phyloP scores from a whole-genome alignment of 208 protist species.

The Wallacemonas collosoma region DNA sequence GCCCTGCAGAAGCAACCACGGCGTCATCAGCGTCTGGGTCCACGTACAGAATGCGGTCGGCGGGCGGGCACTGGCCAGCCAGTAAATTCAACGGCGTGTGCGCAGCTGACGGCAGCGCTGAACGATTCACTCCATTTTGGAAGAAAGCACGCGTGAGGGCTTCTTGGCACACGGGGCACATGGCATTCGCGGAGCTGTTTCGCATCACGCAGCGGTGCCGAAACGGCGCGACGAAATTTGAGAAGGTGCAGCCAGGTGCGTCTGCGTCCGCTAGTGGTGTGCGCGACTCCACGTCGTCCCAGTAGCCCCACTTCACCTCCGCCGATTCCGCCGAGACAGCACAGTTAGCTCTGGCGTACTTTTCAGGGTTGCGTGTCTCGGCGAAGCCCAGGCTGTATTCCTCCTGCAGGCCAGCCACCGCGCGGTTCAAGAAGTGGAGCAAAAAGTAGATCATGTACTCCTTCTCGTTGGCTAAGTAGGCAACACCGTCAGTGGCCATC shows the following conservation, averaged over 20 bases:
- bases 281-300: conserved; percentile 15
- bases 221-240: conserved; percentile 52
- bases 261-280: not conserved
- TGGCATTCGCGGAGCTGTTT: conserved; percentile 34
- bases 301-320: conserved; percentile 42
- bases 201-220: conserved; percentile 54
- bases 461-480: conserved; percentile 47
- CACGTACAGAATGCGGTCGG: conserved; percentile 30
- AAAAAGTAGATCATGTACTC: conserved; percentile 57
- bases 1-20: conserved; percentile 16
- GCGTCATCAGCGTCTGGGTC: conserved; percentile 16
- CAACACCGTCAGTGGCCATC: conserved; percentile 38
- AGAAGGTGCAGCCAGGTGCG: conserved; percentile 45
- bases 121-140: conserved; percentile 17
- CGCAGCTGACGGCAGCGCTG: not conserved
- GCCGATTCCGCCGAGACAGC: conserved; percentile 17
- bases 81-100: conserved; percentile 22
- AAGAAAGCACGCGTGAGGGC: conserved; percentile 44
- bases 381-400: conserved; percentile 62
- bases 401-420: conserved; percentile 43
- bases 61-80: conserved; percentile 41
- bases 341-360: conserved; percentile 46
- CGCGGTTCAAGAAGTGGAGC: conserved; percentile 70
- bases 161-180: conserved; percentile 73
- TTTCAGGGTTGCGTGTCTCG: conserved; percentile 3